phyloP scores from a whole-genome alignment of 78 protist species.

The Dictyostelium purpureum region DNA sequence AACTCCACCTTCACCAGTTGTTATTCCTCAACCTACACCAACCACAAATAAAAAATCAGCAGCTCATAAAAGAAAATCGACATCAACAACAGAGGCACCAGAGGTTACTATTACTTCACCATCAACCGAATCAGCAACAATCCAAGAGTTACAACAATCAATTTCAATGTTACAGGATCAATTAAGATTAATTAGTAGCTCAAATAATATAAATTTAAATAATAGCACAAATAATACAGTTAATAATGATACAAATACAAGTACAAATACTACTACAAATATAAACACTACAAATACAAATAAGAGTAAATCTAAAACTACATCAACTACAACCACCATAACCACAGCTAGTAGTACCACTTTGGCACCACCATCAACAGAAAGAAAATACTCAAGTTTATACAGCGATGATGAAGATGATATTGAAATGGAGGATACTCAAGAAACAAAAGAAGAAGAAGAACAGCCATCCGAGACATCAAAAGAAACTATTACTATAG shows the following conservation, averaged over 20 bases:
- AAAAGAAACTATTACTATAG: background rate
- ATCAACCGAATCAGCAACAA: background rate
- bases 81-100: background rate
- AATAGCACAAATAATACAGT: background rate
- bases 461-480: background rate
- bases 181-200: conserved; percentile 21
- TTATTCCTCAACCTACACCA: background rate
- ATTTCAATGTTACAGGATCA: conserved; percentile 17
- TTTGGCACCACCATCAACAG: conserved; percentile 18
- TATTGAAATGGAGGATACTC: background rate
- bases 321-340: background rate
- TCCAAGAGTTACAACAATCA: conserved; percentile 17
- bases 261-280: background rate
- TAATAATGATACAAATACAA: background rate
- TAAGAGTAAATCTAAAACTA: background rate
- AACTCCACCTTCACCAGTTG: conserved; percentile 27
- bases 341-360: background rate
- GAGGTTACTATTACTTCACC: background rate
- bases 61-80: background rate
- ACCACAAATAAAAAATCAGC: background rate
- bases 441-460: background rate
- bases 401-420: conserved; percentile 78
- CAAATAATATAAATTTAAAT: too few species aligned
- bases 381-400: conserved; percentile 22
- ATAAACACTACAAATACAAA: background rate